Conservation (phyloP, 148 eudicot species). For the Vaccinium corymbosum region DNA sequence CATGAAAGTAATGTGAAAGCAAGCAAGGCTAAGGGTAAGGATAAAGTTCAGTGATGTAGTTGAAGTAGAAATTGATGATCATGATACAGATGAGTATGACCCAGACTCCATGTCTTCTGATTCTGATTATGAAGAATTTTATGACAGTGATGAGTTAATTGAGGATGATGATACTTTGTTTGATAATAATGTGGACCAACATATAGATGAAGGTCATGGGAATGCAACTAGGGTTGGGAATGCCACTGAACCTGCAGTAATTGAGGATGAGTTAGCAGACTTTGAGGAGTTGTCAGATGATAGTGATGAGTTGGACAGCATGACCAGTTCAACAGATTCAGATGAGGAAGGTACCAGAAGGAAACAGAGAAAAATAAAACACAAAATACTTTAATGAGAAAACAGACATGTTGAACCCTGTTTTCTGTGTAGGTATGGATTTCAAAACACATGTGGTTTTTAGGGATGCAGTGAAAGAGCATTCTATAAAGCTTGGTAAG, state of each 20-base stretch:
- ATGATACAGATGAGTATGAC: too few species aligned
- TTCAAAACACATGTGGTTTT: not conserved
- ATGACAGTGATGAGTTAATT: not conserved
- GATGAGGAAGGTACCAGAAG: too few species aligned
- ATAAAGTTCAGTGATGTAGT: too few species aligned
- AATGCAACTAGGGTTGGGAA: too few species aligned
- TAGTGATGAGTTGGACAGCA: not conserved
- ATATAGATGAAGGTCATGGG: not conserved
- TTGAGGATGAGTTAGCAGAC: not conserved
- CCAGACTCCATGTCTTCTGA: too few species aligned
- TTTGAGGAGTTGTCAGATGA: not conserved
- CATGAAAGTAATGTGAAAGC: too few species aligned
- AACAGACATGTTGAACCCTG: not conserved
- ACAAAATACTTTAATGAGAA: too few species aligned
- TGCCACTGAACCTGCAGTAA: too few species aligned
- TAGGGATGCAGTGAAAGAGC: not conserved
- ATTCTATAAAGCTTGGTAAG: not conserved
- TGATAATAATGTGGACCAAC: not conserved
- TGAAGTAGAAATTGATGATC: too few species aligned
- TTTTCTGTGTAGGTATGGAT: not conserved
- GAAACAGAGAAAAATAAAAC: too few species aligned
- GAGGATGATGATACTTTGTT: not conserved
- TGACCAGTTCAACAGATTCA: too few species aligned
- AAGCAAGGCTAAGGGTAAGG: not conserved
- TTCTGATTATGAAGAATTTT: too few species aligned